Conservation (phyloP, 2,329 filamentous ascomycete genomes). For the Lachnellula hyalina region DNA sequence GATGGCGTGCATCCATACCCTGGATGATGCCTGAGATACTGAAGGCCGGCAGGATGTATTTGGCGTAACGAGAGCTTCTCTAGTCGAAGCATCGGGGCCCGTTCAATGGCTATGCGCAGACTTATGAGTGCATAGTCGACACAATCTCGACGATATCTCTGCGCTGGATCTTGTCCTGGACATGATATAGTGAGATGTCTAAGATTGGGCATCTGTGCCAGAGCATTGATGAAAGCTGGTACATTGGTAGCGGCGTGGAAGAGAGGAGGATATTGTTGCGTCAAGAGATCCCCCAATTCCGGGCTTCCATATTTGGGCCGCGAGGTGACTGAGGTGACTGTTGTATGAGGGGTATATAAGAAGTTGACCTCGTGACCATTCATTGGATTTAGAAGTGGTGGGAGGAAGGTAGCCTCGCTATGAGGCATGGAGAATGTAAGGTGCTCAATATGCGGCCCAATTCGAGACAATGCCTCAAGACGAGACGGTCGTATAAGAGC, state of each 20-base stretch:
- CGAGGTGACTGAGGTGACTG: conserved; percentile 54
- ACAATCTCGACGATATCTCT: conserved; percentile 68
- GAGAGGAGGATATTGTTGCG: conserved; percentile 80
- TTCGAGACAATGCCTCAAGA: conserved; percentile 67
- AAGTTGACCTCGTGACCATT: conserved; percentile 76
- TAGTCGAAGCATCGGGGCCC: conserved; percentile 60
- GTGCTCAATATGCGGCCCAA: conserved; percentile 74
- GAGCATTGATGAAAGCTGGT: conserved; percentile 71
- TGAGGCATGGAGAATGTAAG: conserved; percentile 75
- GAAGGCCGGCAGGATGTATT: conserved; percentile 69
- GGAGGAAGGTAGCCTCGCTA: conserved; percentile 71
- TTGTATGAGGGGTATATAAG: conserved; percentile 72
- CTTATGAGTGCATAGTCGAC: conserved; percentile 90
- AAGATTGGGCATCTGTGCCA: conserved; percentile 64
- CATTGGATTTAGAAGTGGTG: conserved; percentile 73
- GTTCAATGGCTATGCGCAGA: conserved; percentile 75
- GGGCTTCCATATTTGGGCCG: conserved; percentile 73
- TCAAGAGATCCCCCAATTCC: conserved; percentile 74
- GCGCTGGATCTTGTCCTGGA: conserved; percentile 62
- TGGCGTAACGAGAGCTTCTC: conserved; percentile 65
- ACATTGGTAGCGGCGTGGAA: conserved; percentile 90
- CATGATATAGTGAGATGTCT: conserved; percentile 72
- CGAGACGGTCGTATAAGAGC: conserved; percentile 71
- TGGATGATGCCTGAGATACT: conserved; percentile 69
- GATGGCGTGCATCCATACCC: conserved; percentile 72